These are phyloP conservation scores for Ceratocystis smalleyi DNA, from an alignment of 2,329 filamentous ascomycete species.

Conservation along the genomic window DNA sequence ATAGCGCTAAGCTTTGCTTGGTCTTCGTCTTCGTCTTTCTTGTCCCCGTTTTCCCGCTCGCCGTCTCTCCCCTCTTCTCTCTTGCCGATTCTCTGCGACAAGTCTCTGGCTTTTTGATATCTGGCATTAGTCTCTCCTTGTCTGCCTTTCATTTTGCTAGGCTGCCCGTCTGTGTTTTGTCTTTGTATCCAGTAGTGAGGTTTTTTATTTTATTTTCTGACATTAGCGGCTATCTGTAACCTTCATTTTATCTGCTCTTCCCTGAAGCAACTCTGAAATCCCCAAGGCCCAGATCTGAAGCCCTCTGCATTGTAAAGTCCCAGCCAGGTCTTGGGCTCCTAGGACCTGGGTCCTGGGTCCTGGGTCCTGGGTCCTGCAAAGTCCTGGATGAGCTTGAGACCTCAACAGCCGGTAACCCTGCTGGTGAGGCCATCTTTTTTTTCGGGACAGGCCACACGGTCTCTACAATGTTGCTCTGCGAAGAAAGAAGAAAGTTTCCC, in stretches of 20 bases:
- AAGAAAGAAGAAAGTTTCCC: background rate
- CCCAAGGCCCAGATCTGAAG: background rate
- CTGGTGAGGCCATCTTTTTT: background rate
- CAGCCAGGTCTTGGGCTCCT: too few relatives aligned
- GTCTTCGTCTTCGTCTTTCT: too few relatives aligned
- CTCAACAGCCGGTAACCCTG: background rate
- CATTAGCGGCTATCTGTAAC: slow-evolving; percentile 2
- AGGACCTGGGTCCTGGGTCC: too few relatives aligned
- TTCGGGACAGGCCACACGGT: background rate
- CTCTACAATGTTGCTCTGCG: background rate
- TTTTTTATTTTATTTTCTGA: background rate
- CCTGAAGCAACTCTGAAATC: background rate
- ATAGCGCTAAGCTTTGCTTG: too few relatives aligned
- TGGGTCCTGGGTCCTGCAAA: too few relatives aligned
- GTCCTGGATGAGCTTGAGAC: background rate
- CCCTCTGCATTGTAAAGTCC: too few relatives aligned
- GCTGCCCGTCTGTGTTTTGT: background rate
- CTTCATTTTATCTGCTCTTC: background rate
- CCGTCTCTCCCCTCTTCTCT: background rate
- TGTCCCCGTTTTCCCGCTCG: too few relatives aligned
- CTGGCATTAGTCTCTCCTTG: background rate
- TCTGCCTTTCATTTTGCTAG: background rate
- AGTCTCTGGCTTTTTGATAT: background rate
- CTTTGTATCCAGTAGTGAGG: background rate
- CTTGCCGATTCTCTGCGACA: background rate